phyloP scores from a whole-genome alignment of 2,329 filamentous ascomycete genomes.

The Diaporthe destruens region DNA sequence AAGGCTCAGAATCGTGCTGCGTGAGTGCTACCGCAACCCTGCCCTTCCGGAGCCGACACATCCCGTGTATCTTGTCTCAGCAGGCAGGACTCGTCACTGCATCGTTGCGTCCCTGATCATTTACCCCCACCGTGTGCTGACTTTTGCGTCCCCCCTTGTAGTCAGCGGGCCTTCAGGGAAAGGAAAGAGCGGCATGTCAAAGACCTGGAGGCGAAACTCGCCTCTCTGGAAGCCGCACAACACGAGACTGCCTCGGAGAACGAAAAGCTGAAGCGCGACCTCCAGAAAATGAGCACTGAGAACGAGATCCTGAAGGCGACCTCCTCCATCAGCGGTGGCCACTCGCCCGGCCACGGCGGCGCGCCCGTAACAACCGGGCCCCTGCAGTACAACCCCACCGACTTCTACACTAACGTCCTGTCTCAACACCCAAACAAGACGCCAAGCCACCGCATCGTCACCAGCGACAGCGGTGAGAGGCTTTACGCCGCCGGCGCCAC shows the following conservation, averaged over 20 bases:
- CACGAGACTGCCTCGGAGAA: conserved; percentile 83
- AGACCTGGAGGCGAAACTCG: conserved; percentile 89
- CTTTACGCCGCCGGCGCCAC: conserved; percentile 82
- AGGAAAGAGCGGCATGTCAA: conserved; percentile 93
- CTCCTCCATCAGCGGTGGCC: conserved; percentile 58
- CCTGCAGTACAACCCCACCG: conserved; percentile 77
- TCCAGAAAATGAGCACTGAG: conserved; percentile 87
- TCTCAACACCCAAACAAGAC: conserved; percentile 72
- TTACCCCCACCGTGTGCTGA: conserved; percentile 17
- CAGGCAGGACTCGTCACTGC: neutral
- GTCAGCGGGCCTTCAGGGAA: conserved; percentile 95
- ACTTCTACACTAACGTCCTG: conserved; percentile 76
- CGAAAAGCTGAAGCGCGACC: conserved; percentile 84
- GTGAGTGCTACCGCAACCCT: conserved; percentile 56
- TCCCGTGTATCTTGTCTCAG: conserved; percentile 1
- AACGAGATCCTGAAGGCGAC: conserved; percentile 94
- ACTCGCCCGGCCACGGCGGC: conserved; percentile 58
- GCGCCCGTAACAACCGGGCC: conserved; percentile 72
- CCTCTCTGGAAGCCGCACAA: conserved; percentile 79
- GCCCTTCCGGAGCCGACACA: neutral
- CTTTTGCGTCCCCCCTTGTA: conserved; percentile 52
- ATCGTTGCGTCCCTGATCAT: neutral
- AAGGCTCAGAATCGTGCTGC: conserved; percentile 73
- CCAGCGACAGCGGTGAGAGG: conserved; percentile 74
- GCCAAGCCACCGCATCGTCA: conserved; percentile 76